Percentiles rank a stretch among this genome's conserved stretches.
Conservation (phyloP, 208 protist genomes). For the Leishmania guyanensis region DNA sequence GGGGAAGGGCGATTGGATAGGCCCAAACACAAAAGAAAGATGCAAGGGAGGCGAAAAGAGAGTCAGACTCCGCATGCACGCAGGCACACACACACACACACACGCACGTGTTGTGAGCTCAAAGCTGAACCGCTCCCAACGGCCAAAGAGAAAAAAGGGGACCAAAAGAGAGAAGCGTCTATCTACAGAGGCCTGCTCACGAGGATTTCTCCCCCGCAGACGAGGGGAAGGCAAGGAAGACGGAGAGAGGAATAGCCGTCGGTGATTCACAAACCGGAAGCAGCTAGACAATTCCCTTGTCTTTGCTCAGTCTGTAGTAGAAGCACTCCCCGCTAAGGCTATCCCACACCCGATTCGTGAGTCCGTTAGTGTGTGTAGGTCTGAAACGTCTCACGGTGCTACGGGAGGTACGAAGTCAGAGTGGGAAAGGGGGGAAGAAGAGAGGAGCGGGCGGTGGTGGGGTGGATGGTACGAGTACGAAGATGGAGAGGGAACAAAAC, state of each 20-base stretch:
- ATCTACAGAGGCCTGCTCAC: slow-evolving; percentile 4
- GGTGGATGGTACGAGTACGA: background rate
- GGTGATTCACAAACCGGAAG: background rate
- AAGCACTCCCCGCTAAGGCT: background rate
- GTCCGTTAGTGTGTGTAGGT: background rate
- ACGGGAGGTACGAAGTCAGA: background rate
- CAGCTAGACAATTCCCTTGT: background rate
- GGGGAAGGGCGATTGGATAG: background rate
- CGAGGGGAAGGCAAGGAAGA: background rate
- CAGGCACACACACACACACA: background rate
- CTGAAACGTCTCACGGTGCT: slow-evolving; percentile 2
- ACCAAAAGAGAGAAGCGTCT: slow-evolving; percentile 1
- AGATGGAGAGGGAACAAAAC: background rate
- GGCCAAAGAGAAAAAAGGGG: background rate
- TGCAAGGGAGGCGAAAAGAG: background rate
- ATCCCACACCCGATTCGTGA: background rate
- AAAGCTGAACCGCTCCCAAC: background rate
- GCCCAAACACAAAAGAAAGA: background rate
- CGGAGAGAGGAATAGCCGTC: background rate
- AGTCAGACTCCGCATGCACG: background rate
- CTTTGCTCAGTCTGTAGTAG: background rate
- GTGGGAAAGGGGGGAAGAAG: background rate
- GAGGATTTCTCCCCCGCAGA: background rate
- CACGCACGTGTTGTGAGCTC: background rate
- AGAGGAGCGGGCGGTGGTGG: background rate